phyloP scores from a whole-genome alignment of 257 asterid species.

The Lycium ferocissimum region DNA sequence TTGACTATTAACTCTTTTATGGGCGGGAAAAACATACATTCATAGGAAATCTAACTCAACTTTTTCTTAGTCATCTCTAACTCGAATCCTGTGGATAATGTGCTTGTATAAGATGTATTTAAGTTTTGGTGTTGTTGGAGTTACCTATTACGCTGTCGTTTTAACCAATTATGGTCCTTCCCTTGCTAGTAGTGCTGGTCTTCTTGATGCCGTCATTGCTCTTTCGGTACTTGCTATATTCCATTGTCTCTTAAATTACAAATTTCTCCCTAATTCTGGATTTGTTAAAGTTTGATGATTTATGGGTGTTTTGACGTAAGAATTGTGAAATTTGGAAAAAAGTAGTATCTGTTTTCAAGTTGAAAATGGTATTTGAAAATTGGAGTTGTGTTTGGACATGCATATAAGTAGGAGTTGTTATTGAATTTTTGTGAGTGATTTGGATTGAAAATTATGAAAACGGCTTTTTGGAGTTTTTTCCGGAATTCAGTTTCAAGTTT shows the following conservation, averaged over 20 bases:
- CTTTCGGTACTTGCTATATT: slow-evolving; percentile 68
- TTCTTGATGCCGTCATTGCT: slow-evolving; percentile 65
- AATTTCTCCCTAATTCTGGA: slow-evolving; percentile 24
- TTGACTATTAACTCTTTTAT: too few species aligned
- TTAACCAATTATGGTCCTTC: slow-evolving; percentile 80
- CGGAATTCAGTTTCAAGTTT: too few species aligned
- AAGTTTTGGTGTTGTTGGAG: slow-evolving; percentile 60
- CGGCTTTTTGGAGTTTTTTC: too few species aligned
- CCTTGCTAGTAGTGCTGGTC: slow-evolving; percentile 62
- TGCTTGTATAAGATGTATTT: not conserved
- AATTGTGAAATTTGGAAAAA: too few species aligned
- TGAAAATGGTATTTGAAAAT: too few species aligned
- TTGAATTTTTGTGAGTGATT: too few species aligned
- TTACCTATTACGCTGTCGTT: slow-evolving; percentile 92
- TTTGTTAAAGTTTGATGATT: not conserved
- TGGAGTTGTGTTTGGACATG: too few species aligned
- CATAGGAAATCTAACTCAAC: not conserved
- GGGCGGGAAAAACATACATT: not conserved
- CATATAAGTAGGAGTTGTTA: too few species aligned
- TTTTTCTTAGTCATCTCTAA: not conserved
- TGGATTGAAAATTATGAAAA: too few species aligned
- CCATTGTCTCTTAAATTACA: slow-evolving; percentile 78
- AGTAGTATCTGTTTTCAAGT: too few species aligned
- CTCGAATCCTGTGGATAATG: not conserved
- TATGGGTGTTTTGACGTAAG: not conserved